phyloP scores from a whole-genome alignment of 2,329 filamentous ascomycete genomes.

The Trichoderma sp. region DNA sequence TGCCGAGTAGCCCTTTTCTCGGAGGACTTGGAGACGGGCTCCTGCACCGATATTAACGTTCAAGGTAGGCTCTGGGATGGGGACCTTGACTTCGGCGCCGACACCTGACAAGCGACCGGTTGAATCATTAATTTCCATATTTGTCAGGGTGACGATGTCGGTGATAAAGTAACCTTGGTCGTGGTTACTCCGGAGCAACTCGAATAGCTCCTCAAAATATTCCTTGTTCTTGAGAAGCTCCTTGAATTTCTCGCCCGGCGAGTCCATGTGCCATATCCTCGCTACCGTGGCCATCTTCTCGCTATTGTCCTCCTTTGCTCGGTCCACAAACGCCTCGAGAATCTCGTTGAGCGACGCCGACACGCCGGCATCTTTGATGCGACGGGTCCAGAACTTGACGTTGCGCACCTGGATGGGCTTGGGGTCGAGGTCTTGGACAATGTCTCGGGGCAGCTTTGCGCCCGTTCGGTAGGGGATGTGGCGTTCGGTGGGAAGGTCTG shows the following conservation, averaged over 20 bases:
- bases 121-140: slow-evolving; percentile 26
- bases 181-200: slow-evolving; percentile 25
- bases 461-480: slow-evolving; percentile 26
- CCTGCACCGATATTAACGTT: slow-evolving; percentile 24
- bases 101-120: slow-evolving; percentile 16
- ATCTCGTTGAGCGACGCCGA: slow-evolving; percentile 29
- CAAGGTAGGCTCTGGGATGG: slow-evolving; percentile 25
- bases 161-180: slow-evolving; percentile 31
- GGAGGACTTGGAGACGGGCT: slow-evolving; percentile 22
- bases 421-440: slow-evolving; percentile 28
- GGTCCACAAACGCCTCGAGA: slow-evolving; percentile 28
- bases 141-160: slow-evolving; percentile 29
- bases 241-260: slow-evolving; percentile 31
- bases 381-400: slow-evolving; percentile 29
- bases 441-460: slow-evolving; percentile 24
- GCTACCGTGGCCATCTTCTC: slow-evolving; percentile 29
- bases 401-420: slow-evolving; percentile 30
- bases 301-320: slow-evolving; percentile 24
- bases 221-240: slow-evolving; percentile 27
- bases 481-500: slow-evolving; percentile 28
- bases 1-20: slow-evolving; percentile 26
- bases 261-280: slow-evolving; percentile 33
- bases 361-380: slow-evolving; percentile 28
- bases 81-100: slow-evolving; percentile 21
- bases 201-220: slow-evolving; percentile 31